These are phyloP conservation scores for Pythium insidiosum DNA, from an alignment of 352 stramenopile species.

Conservation along the genomic window DNA sequence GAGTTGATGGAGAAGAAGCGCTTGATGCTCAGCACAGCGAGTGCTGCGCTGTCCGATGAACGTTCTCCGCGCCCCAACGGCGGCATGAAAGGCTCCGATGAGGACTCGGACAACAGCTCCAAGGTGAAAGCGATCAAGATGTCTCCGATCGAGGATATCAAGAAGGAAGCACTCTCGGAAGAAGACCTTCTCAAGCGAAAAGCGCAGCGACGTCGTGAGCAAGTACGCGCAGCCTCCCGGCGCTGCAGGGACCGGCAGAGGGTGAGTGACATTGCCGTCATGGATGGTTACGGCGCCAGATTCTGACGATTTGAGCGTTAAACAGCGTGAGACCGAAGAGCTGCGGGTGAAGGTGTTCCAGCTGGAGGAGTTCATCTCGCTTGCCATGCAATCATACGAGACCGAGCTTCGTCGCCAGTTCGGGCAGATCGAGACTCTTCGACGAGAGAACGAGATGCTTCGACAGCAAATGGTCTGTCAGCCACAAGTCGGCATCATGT, in stretches of 20 bases:
- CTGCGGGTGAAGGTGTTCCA: constrained; percentile 63
- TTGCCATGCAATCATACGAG: constrained; percentile 51
- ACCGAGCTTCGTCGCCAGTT: constrained; percentile 35
- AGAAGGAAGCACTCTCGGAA: constrained; percentile 22
- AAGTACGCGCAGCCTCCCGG: constrained; percentile 48
- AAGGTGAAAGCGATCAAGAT: constrained; percentile 12
- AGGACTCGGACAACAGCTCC: constrained; percentile 24
- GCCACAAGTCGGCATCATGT: too few relatives aligned
- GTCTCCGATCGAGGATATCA: constrained; percentile 6
- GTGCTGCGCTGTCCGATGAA: constrained; percentile 2
- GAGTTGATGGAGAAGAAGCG: constrained; percentile 36
- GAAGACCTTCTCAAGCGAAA: constrained; percentile 54
- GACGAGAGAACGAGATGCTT: constrained; percentile 37
- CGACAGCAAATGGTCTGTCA: neutral
- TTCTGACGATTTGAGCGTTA: neutral
- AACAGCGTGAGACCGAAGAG: constrained; percentile 52
- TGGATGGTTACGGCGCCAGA: neutral
- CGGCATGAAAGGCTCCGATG: constrained; percentile 9
- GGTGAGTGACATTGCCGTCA: constrained; percentile 9
- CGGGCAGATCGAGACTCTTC: constrained; percentile 25
- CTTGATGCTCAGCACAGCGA: constrained; percentile 25
- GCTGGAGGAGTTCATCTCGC: constrained; percentile 55
- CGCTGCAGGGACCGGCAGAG: constrained; percentile 53
- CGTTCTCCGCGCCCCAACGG: too few relatives aligned
- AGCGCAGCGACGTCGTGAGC: constrained; percentile 45